A percentile compares a stretch with the other conserved stretches of the same genome.
These are phyloP conservation scores for Stylonectria norvegica DNA, from an alignment of 2,329 filamentous ascomycete species.

Conservation along the genomic window DNA sequence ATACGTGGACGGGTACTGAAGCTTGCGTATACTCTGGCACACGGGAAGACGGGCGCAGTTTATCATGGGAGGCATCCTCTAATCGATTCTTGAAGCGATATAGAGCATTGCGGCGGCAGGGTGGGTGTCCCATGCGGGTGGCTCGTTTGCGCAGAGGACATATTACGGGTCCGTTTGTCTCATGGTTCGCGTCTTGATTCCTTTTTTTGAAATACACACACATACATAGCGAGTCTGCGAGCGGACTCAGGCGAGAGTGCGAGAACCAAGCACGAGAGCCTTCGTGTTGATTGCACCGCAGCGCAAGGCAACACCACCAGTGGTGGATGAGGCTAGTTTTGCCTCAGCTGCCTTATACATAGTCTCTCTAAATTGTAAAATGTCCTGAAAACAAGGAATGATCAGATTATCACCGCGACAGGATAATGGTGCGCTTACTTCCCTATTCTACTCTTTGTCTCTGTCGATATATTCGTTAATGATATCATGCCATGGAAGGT, in stretches of 20 bases:
- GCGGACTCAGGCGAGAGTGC: conserved; percentile 27
- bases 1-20: conserved; percentile 14
- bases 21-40: conserved; percentile 14
- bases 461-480: too few relatives aligned
- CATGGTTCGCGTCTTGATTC: conserved; percentile 24
- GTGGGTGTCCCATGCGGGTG: conserved; percentile 17
- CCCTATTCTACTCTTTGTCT: too few relatives aligned
- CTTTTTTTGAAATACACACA: conserved; percentile 34
- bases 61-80: conserved; percentile 9
- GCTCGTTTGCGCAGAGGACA: conserved; percentile 15
- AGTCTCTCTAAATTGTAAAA: conserved; percentile 35
- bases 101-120: conserved; percentile 9
- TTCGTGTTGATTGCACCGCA: conserved; percentile 32
- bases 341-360: conserved; percentile 30
- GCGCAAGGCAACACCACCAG: conserved; percentile 24
- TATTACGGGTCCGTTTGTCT: conserved; percentile 32
- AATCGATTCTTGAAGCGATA: conserved; percentile 10
- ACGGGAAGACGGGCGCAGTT: conserved; percentile 10
- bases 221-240: conserved; percentile 32
- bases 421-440: too few relatives aligned
- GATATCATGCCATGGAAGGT: not conserved
- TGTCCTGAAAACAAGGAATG: conserved; percentile 12
- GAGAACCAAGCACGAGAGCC: conserved; percentile 17
- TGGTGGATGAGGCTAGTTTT: conserved; percentile 25
- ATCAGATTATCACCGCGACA: too few relatives aligned